Evolutionary conservation across 2,329 filamentous ascomycete species (phyloP).

Genomic region (Fusarium begoniae): DNA sequence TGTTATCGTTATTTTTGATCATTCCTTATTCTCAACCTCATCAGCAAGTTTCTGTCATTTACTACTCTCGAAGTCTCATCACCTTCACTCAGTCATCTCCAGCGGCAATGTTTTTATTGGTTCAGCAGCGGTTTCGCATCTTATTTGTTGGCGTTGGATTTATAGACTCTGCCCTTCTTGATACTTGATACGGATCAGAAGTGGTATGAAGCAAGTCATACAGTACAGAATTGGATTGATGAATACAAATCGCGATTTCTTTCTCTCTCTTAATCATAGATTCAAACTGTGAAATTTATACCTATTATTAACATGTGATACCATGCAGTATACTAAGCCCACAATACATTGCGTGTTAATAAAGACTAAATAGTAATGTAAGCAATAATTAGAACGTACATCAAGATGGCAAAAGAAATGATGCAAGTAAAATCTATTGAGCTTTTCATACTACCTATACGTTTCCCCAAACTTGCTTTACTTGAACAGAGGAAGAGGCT

Average conservation of each 20-base stretch:
- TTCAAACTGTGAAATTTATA: too few species aligned
- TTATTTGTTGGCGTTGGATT: not conserved
- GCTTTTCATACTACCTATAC: not conserved
- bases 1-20: rapidly evolving
- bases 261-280: not conserved
- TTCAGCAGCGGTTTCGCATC: not conserved
- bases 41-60: not conserved
- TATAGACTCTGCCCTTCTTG: not conserved
- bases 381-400: too few species aligned
- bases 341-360: too few species aligned
- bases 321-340: too few species aligned
- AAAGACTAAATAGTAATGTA: too few species aligned
- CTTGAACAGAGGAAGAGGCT: constrained; percentile 46
- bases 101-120: not conserved
- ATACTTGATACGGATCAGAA: not conserved
- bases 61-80: not conserved
- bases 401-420: rapidly evolving
- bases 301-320: too few species aligned
- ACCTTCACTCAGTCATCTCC: not conserved
- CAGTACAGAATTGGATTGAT: too few species aligned
- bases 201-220: not conserved
- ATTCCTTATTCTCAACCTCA: not conserved
- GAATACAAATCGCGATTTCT: too few species aligned
- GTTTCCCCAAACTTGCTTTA: not conserved
- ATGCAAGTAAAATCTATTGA: not conserved